Base-by-base conservation (phyloP, 2,329 filamentous ascomycete genomes). In the Fusarium sp. region DNA sequence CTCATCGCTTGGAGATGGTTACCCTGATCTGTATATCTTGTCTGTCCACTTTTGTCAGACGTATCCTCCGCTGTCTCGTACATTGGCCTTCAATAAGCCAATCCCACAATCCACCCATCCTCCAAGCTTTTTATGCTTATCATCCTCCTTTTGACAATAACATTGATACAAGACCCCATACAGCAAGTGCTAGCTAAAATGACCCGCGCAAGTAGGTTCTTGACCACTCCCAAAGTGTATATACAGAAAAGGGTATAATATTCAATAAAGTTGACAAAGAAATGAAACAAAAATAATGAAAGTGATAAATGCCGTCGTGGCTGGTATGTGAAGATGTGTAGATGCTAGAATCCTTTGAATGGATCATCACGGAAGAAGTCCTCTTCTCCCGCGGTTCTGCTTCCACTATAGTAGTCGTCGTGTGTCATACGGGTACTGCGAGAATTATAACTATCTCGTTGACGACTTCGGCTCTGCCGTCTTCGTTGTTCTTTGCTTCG, bases 281-380 rank as follows among this genome's bases (percentile, higher is more conserved):
- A 66, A 70, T 57, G 30, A 40, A 63, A 60, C 49, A 49, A 58
- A 65, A 53, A 56, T 49, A 72, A 72, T 59, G 33, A 41, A 50
- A 56, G 30, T 52, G 10, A 54, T 43, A 20, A 45, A 28, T 39
- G 52, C 64, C 55, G 51, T 66, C 11, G 48, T 56, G 53, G 58
- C 48, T 43, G 44, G 30, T 46, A 40, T 67, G 22, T 20, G 46
- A 24, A 43, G 37, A 33, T 11, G n/a, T 43, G 32, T 41, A 39
- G n/a, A 45, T 45, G 35, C 78, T 74, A 90, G 70, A 90, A 90
- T 5, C 87, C 87, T 68, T 81, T 83, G 69, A 90, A 90, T 2
- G 88, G 88, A 65, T 90, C 87, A 24, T 89, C 85, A 37, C 84
- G 79, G 74, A 83, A 83, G 71, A 82, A 87, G 57, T 89, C 86